Conservation (phyloP, 2,329 filamentous ascomycete genomes). For the Ophiostoma quercus region DNA sequence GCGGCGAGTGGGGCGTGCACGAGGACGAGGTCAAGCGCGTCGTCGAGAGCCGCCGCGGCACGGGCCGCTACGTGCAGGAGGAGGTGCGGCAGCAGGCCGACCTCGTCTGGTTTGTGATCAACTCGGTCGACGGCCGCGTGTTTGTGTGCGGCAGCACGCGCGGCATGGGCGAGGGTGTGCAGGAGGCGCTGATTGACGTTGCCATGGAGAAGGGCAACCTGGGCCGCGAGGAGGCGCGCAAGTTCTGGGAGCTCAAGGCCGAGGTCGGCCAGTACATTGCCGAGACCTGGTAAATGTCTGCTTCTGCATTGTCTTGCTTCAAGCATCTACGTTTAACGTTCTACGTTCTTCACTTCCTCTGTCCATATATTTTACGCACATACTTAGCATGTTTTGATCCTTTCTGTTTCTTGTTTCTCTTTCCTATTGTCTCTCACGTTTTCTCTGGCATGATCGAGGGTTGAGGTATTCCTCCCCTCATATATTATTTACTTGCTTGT, state of each 20-base stretch:
- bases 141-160: constrained; percentile 95
- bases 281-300: constrained; percentile 56
- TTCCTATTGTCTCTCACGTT: neutral
- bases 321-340: neutral
- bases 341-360: constrained; percentile 4
- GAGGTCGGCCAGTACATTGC: constrained; percentile 93
- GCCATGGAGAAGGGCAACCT: constrained; percentile 90
- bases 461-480: neutral
- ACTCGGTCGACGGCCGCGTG: constrained; percentile 87
- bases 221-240: constrained; percentile 70
- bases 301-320: neutral
- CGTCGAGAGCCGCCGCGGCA: constrained; percentile 67
- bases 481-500: neutral
- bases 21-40: constrained; percentile 82
- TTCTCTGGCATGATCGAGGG: neutral
- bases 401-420: neutral
- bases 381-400: neutral
- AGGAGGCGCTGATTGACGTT: constrained; percentile 79
- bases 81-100: constrained; percentile 88
- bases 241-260: constrained; percentile 90
- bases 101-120: constrained; percentile 97
- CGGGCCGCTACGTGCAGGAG: constrained; percentile 91
- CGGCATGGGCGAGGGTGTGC: constrained; percentile 97
- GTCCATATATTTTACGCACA: constrained; percentile 9
- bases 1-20: constrained; percentile 90